Evolutionary conservation across 2,329 filamentous ascomycete species (phyloP).

Genomic region (Clarireedia paspali): DNA sequence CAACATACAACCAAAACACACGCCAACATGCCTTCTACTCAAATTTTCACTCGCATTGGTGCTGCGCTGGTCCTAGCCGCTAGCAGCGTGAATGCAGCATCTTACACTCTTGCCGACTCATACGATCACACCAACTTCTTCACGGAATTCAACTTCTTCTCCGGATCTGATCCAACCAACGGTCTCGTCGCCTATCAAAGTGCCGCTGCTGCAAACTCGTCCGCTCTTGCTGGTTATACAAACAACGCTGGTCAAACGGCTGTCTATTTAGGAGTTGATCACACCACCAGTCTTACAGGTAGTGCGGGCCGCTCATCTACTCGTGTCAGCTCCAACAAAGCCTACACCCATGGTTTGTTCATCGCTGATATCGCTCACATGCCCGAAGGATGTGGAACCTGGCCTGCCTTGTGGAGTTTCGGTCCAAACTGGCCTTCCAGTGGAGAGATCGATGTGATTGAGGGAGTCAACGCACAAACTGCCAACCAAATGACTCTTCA

Average conservation of each 20-base stretch:
- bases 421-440: conserved; percentile 59
- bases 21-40: conserved; percentile 17
- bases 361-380: conserved; percentile 52
- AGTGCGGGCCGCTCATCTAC: conserved; percentile 59
- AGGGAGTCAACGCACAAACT: conserved; percentile 60
- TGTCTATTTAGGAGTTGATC: conserved; percentile 65
- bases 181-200: conserved; percentile 68
- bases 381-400: conserved; percentile 51
- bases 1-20: background rate
- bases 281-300: conserved; percentile 43
- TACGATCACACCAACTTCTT: conserved; percentile 39
- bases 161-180: conserved; percentile 57
- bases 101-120: conserved; percentile 37
- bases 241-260: conserved; percentile 33
- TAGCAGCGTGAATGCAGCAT: conserved; percentile 17
- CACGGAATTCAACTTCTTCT: conserved; percentile 47
- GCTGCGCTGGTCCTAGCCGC: conserved; percentile 26
- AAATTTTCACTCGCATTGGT: conserved; percentile 21
- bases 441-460: conserved; percentile 76
- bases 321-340: conserved; percentile 50
- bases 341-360: conserved; percentile 48
- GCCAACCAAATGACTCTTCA: conserved; percentile 62
- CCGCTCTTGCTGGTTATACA: conserved; percentile 35
- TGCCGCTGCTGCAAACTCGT: conserved; percentile 45
- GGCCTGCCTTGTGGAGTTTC: conserved; percentile 50